A percentile compares a stretch with the other conserved stretches of the same genome.
Evolutionary conservation across 2,329 filamentous ascomycete species (phyloP).

Genomic region (Capronia coronata): DNA sequence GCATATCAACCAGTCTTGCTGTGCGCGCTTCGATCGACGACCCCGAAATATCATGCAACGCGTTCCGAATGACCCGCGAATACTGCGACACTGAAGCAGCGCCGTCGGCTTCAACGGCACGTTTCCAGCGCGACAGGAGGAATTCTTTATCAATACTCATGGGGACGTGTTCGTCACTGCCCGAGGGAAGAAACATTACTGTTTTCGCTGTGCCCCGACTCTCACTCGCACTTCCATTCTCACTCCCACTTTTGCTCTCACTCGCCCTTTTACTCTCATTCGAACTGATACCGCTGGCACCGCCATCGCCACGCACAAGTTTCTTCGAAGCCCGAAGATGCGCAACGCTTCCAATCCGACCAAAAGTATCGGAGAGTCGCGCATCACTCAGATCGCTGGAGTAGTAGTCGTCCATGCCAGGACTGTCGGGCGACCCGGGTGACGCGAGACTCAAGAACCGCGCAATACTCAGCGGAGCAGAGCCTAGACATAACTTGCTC

Average conservation of each 20-base stretch:
- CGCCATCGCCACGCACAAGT: too few species aligned
- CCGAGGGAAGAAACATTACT: conserved; percentile 23
- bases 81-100: conserved; percentile 4
- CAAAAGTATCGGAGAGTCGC: conserved; percentile 59
- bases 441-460: conserved; percentile 54
- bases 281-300: too few species aligned
- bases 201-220: conserved; percentile 1
- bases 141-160: conserved; percentile 14
- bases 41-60: conserved; percentile 24
- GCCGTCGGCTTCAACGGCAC: conserved; percentile 8
- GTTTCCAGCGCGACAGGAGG: conserved; percentile 21
- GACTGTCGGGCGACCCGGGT: conserved; percentile 46
- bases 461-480: conserved; percentile 48
- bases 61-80: conserved; percentile 19
- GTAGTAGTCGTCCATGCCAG: conserved; percentile 80
- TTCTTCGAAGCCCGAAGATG: conserved; percentile 3
- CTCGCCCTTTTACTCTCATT: too few species aligned
- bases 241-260: background rate
- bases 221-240: background rate
- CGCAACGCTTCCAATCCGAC: conserved; percentile 28
- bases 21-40: conserved; percentile 13
- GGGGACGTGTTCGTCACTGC: conserved; percentile 17
- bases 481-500: conserved; percentile 30
- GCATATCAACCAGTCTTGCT: conserved; percentile 23
- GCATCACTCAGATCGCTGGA: conserved; percentile 65